phyloP scores from a whole-genome alignment of 2,329 filamentous ascomycete species.

The Penicillium sumatraense region DNA sequence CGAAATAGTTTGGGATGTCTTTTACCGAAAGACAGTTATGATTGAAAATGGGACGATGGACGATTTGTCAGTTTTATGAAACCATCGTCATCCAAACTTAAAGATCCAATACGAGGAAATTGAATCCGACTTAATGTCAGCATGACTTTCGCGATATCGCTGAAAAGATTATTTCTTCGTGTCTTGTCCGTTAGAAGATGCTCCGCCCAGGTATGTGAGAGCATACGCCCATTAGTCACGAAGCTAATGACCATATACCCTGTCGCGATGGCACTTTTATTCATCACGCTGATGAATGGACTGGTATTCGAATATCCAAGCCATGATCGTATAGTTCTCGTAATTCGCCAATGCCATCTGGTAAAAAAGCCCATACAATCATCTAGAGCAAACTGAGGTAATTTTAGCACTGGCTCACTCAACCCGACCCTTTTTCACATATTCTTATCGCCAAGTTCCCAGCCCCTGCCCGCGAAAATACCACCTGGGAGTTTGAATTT shows the following conservation, averaged over 20 bases:
- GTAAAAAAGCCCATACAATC: background rate
- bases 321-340: background rate
- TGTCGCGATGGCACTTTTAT: background rate
- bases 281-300: background rate
- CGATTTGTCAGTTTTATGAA: background rate
- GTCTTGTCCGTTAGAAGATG: background rate
- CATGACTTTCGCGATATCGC: background rate
- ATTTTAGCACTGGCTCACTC: no score
- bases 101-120: background rate
- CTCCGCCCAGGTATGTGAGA: background rate
- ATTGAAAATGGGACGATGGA: no score
- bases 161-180: background rate
- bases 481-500: background rate
- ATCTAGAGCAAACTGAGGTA: background rate
- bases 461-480: background rate
- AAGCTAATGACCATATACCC: background rate
- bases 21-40: no score
- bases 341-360: background rate
- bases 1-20: no score
- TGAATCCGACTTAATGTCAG: background rate
- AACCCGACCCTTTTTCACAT: background rate
- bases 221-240: background rate
- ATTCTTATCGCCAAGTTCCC: constrained; percentile 3
- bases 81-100: background rate
- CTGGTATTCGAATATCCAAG: background rate